Evolutionary conservation across 73 alveolate species (phyloP).

Genomic region (Diophrys sp.): DNA sequence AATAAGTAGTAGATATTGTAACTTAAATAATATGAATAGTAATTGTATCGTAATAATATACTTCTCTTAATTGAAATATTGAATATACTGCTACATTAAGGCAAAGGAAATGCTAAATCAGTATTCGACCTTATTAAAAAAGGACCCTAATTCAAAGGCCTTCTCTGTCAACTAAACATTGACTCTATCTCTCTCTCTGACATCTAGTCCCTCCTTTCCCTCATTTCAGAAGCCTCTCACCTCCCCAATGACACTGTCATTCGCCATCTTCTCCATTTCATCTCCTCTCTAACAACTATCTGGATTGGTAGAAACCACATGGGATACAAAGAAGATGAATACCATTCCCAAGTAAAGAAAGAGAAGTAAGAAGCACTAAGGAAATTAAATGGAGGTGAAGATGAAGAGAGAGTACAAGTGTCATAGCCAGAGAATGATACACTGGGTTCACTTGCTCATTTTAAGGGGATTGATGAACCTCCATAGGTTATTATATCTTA

Average conservation of each 20-base stretch:
- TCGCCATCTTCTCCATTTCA: background rate
- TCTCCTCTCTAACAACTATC: background rate
- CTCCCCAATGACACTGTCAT: background rate
- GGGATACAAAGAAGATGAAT: background rate
- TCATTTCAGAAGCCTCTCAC: background rate
- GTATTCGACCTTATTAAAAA: background rate
- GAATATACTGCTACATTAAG: background rate
- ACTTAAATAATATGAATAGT: background rate
- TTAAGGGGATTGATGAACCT: slow-evolving; percentile 11
- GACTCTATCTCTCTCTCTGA: background rate
- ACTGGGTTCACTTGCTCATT: background rate
- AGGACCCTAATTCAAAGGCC: background rate
- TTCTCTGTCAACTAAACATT: background rate
- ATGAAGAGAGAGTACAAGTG: background rate
- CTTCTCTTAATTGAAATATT: background rate
- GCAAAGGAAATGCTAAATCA: background rate
- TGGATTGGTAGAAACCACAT: background rate
- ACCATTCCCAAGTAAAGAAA: too few relatives aligned
- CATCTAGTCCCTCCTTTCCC: background rate
- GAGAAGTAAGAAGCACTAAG: background rate
- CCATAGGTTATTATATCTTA: background rate
- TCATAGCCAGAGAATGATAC: background rate
- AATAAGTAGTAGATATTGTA: background rate
- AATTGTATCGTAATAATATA: background rate
- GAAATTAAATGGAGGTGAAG: background rate